Evolutionary conservation across 83 land plant genomes (phyloP), one percentile per base, ranked within the genome.

Genomic region (Picea abies): DNA sequence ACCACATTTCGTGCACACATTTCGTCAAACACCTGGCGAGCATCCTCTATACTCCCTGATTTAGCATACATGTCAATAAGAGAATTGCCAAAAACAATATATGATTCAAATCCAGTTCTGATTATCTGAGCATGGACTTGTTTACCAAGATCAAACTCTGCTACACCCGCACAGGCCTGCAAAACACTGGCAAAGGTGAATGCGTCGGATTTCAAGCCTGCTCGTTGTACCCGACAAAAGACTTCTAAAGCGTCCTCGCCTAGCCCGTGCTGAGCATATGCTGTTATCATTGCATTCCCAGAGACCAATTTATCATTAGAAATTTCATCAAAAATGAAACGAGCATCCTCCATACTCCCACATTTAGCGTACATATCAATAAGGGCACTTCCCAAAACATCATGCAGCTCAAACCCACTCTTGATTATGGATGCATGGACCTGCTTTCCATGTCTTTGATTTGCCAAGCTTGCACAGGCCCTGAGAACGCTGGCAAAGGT

Each of bases 1-100:
- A 92, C 83, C 58, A 79, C 76, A 82, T 92, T 88, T 64, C 83
- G 78, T 22, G 79, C 64, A 19, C 86, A 85, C 68, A 63, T 83
- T 15, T 61, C 29, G 16, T 35, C 37, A 22, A 83, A 77, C n/a
- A 83, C 25, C 19, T 26, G 61, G 7, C n/a, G n/a, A 22, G 69
- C 84, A 44, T 83, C 60, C 16, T 37, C 25, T 25, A 83, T 76
- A 39, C 81, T 60, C 19, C 84, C 84, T 29, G 68, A 83, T 83
- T 83, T 83, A 63, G 66, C 78, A 44, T 83, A 83, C 84, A 83
- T 83, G 60, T 77, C 49, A 39, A 83, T 64, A 63, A 83, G 63
- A 63, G 71, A 47, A 64, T 41, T 47, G 12, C 58, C 81, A n/a
- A 78, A 68, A 1, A 37, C 63, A 9, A 41, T 25, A 47, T 76